Evolutionary conservation across 768 basidiomycete species (phyloP).

Genomic region (Leccinellum rugosiceps): DNA sequence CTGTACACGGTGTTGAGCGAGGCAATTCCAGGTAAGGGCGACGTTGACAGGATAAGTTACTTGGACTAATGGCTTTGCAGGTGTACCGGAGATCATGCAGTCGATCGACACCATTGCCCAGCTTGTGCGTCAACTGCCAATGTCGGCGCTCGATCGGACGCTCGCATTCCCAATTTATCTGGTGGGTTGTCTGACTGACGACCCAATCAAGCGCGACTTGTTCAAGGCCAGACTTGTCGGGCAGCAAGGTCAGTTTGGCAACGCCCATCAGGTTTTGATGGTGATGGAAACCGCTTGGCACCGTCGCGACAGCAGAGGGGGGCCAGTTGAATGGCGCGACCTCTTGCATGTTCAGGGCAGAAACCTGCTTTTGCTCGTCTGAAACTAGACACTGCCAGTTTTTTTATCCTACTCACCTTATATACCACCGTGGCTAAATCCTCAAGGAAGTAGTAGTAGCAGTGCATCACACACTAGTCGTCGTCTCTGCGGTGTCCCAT

Average conservation of each 20-base stretch:
- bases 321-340: conserved; percentile 59
- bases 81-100: conserved; percentile 65
- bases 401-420: conserved; percentile 18
- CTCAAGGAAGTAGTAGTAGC: conserved; percentile 8
- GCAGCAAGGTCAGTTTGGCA: conserved; percentile 58
- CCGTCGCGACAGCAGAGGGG: conserved; percentile 53
- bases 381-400: conserved; percentile 8
- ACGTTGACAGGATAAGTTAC: neutral
- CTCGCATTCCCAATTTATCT: conserved; percentile 73
- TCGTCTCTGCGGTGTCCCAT: conserved; percentile 13
- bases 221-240: conserved; percentile 54
- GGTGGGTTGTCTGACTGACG: conserved; percentile 71
- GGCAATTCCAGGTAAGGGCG: conserved; percentile 59
- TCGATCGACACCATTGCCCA: conserved; percentile 55
- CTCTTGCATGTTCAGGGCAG: conserved; percentile 36
- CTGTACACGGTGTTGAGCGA: conserved; percentile 70
- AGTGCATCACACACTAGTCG: conserved; percentile 6
- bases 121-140: conserved; percentile 49
- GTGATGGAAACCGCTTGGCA: conserved; percentile 73
- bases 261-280: conserved; percentile 52
- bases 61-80: conserved; percentile 34
- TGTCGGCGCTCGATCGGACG: conserved; percentile 61
- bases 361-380: conserved; percentile 29
- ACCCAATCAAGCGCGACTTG: conserved; percentile 53
- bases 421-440: conserved; percentile 6